phyloP scores from a whole-genome alignment of 2,329 filamentous ascomycete species.

The Setomelanomma holmii region DNA sequence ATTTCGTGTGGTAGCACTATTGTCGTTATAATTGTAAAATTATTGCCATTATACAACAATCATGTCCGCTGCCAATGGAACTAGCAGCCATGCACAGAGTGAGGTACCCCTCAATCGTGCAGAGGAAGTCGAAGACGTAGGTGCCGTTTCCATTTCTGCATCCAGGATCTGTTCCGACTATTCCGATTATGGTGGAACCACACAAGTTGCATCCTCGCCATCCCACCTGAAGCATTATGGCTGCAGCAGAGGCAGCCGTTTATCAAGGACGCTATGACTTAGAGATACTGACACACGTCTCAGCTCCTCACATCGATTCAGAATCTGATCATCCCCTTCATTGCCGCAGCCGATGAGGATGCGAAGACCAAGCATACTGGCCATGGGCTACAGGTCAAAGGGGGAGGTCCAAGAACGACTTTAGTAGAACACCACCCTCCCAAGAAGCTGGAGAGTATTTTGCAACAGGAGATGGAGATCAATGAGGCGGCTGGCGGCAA shows the following conservation, averaged over 20 bases:
- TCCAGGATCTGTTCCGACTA: conserved; percentile 9
- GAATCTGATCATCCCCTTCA: conserved; percentile 72
- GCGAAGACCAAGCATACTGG: conserved; percentile 63
- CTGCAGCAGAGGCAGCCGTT: too few relatives aligned
- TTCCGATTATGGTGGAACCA: conserved; percentile 9
- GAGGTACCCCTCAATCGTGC: conserved; percentile 39
- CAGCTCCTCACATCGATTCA: conserved; percentile 61
- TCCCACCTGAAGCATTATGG: too few relatives aligned
- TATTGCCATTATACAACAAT: not conserved
- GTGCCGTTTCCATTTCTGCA: conserved; percentile 8
- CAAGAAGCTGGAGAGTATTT: conserved; percentile 50
- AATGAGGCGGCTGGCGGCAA: conserved; percentile 51
- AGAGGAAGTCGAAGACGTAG: conserved; percentile 49
- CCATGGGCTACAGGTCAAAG: conserved; percentile 68
- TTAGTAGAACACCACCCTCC: conserved; percentile 56
- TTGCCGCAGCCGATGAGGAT: conserved; percentile 72
- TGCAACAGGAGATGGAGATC: conserved; percentile 44
- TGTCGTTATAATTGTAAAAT: not conserved
- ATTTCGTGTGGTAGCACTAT: not conserved
- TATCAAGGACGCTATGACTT: too few relatives aligned
- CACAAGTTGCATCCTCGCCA: too few relatives aligned
- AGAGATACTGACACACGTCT: not conserved
- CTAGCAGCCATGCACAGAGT: conserved; percentile 8
- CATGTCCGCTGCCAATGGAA: conserved; percentile 9
- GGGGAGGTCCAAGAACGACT: conserved; percentile 58